Evolutionary conservation across 2,329 filamentous ascomycete genomes (phyloP), one percentile per base, ranked within the genome.

Genomic region (Didymella pinodella): DNA sequence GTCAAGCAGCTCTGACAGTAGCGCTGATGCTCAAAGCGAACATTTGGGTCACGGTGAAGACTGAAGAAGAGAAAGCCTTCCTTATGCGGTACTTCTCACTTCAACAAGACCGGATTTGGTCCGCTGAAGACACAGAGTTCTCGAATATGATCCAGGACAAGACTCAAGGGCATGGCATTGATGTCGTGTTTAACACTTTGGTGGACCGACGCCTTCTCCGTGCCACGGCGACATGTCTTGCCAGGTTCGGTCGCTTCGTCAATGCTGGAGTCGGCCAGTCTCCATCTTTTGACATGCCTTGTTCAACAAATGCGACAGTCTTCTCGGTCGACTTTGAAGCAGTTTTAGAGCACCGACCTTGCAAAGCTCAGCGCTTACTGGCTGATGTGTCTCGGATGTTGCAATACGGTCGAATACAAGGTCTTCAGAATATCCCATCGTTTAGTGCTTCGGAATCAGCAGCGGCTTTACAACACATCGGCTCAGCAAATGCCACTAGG

Each of bases 181-280:
- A 79, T 58, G 71, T 79, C 5, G 61, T 77, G 5, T 59, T 78
- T 51, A 78, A 74, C 59, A 57, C 45, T 16, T n/a, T 62, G 1
- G 48, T 65, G 7, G 64, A 72, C 4, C 66, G 64, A 3, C 63
- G 72, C 22, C 22, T 62, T 4, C 53, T 74, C 14, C 61, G 60
- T 2, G 74, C 77, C 0, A 80, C 78, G 0, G 84, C 79, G 80
- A 59, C 74, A 8, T 82, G 80, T 45, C 69, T 85, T 3, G 80
- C 82, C 1, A 40, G 63, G 10, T 72, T 69, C 34, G 72, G 71
- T 16, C 57, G 64, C 7, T 61, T 70, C 20, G 49, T 70, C 16
- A 54, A 58, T 18, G 29, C 56, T 22, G 50, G 45, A 12, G 29
- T 48, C 16, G 48, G 34, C 22, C 51, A 12, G 10, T 6, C 2